These are phyloP conservation scores for Podaxis mareebaensis DNA, from an alignment of 768 basidiomycete species.

Conservation along the genomic window DNA sequence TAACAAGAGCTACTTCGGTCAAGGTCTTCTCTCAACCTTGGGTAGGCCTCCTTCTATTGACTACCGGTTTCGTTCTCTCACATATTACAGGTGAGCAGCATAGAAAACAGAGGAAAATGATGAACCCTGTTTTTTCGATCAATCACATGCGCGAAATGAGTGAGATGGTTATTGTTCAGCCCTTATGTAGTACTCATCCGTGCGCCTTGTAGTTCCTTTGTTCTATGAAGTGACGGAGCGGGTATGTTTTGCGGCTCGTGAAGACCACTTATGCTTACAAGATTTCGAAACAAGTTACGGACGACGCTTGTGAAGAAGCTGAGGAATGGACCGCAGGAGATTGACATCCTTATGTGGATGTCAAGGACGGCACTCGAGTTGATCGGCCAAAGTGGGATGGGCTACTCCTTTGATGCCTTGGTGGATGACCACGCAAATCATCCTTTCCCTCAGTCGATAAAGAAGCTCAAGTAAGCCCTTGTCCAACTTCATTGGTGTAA, in stretches of 20 bases:
- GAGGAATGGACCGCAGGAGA: constrained; percentile 23
- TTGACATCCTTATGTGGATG: constrained; percentile 24
- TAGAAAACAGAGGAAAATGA: constrained; percentile 36
- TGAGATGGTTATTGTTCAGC: constrained; percentile 1
- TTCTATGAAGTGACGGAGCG: constrained; percentile 27
- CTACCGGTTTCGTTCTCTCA: too few species aligned
- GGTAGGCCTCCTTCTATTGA: constrained; percentile 12
- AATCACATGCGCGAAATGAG: constrained; percentile 33
- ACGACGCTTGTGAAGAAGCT: constrained; percentile 17
- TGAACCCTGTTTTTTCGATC: constrained; percentile 39
- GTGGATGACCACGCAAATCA: constrained; percentile 28
- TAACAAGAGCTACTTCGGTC: constrained; percentile 16
- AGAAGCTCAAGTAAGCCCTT: constrained; percentile 31
- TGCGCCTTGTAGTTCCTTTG: constrained; percentile 25
- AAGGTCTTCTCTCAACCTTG: constrained; percentile 21
- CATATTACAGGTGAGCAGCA: constrained; percentile 32
- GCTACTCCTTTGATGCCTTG: constrained; percentile 32
- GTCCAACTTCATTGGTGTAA: neutral
- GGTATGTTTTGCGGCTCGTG: constrained; percentile 11
- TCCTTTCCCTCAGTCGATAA: constrained; percentile 33
- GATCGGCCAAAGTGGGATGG: constrained; percentile 31
- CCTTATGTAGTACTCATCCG: neutral
- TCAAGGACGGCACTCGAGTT: constrained; percentile 31
- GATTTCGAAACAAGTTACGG: too few species aligned
- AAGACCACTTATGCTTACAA: neutral